These are phyloP conservation scores for Theobroma cacao DNA, from an alignment of 345 rosid species.

Conservation along the genomic window DNA sequence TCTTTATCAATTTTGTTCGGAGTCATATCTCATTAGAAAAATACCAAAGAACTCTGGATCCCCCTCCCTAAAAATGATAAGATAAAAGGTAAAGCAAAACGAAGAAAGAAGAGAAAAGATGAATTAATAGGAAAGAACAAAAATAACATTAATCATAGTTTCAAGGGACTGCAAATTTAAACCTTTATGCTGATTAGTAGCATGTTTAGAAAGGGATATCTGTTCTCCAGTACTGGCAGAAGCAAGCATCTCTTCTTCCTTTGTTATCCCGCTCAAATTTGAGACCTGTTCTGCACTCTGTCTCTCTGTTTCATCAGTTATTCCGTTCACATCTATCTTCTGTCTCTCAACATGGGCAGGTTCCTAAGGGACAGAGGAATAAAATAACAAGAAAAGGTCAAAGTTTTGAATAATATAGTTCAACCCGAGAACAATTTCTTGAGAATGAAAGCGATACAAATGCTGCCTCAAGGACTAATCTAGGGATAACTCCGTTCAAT, in stretches of 20 bases:
- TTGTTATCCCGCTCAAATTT: slow-evolving; percentile 17
- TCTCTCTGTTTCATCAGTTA: slow-evolving; percentile 17
- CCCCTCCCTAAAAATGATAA: not conserved
- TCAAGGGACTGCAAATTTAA: not conserved
- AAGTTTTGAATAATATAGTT: not conserved
- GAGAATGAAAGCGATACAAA: not conserved
- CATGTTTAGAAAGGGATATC: not conserved
- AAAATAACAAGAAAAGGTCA: not conserved
- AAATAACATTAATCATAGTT: not conserved
- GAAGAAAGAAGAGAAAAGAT: not conserved
- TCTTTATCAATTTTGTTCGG: not conserved
- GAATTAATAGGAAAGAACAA: not conserved
- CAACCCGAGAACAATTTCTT: not conserved
- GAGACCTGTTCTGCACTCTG: slow-evolving; percentile 19
- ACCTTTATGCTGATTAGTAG: slow-evolving; percentile 19
- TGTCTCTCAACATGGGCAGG: slow-evolving; percentile 32
- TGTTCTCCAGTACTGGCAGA: slow-evolving; percentile 27
- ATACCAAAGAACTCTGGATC: not conserved
- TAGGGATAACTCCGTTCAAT: not conserved
- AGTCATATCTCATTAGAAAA: not conserved
- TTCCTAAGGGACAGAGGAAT: slow-evolving; percentile 26
- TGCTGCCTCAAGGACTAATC: not conserved
- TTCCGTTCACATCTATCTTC: slow-evolving; percentile 23
- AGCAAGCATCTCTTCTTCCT: slow-evolving; percentile 22
- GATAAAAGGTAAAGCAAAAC: not conserved